Percentiles rank a stretch among this genome's conserved stretches.
These are phyloP conservation scores for Pisolithus microcarpus DNA, from an alignment of 768 basidiomycete species.

Conservation along the genomic window DNA sequence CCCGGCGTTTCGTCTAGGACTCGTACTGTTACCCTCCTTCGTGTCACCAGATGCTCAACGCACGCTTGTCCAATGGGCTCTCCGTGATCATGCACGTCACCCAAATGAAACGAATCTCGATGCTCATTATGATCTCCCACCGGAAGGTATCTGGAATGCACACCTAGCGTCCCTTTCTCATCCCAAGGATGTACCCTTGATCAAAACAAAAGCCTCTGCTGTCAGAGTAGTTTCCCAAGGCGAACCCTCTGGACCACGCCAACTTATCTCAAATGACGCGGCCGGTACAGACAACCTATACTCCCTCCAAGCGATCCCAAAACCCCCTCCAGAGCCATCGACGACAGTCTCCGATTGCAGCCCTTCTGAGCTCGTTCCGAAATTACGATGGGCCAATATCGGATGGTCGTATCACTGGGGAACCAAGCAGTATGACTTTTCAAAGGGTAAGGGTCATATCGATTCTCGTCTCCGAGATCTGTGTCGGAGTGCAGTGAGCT, in stretches of 20 bases:
- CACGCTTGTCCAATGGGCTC: conserved; percentile 61
- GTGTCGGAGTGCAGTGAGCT: conserved; percentile 55
- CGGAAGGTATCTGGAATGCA: conserved; percentile 70
- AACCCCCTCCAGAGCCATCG: conserved; percentile 61
- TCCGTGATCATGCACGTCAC: conserved; percentile 63
- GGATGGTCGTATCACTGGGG: conserved; percentile 98
- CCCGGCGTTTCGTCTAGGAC: conserved; percentile 44
- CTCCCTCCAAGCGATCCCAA: conserved; percentile 46
- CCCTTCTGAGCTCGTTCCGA: conserved; percentile 55
- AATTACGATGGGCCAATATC: conserved; percentile 92
- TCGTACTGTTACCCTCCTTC: conserved; percentile 78
- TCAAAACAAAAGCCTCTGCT: conserved; percentile 31
- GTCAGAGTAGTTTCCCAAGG: background rate
- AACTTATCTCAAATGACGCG: conserved; percentile 67
- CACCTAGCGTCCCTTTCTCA: conserved; percentile 27
- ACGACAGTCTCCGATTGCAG: conserved; percentile 42
- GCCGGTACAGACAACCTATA: conserved; percentile 51
- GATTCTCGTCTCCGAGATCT: conserved; percentile 46
- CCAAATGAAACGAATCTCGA: conserved; percentile 91
- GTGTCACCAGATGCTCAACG: conserved; percentile 58
- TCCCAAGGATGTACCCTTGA: conserved; percentile 31
- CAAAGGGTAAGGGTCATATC: conserved; percentile 57
- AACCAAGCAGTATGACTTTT: conserved; percentile 90
- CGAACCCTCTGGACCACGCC: conserved; percentile 45
- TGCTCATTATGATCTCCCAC: conserved; percentile 74